Evolutionary conservation across 1,284 basidiomycete genomes (phyloP), one percentile per base, ranked within the genome.

Genomic region (Microbotryum saponariae): DNA sequence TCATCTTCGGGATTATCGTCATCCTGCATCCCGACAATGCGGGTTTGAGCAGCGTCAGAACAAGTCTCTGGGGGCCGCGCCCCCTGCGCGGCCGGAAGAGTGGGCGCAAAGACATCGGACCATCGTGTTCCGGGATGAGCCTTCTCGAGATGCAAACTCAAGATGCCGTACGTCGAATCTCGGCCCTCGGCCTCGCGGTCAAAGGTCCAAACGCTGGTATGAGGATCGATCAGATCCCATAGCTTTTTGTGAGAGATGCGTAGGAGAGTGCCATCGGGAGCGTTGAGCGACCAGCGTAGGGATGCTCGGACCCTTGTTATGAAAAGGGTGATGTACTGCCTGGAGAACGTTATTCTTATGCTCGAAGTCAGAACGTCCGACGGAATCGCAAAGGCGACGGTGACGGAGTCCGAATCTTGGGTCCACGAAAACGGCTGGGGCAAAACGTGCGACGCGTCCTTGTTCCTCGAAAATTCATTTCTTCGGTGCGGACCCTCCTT

Each of bases 61-160:
- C 18, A 18, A 42, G 37, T 12, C 12, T 16, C 37, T 18, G 4
- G 37, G 37, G 37, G 63, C 9, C 80, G 79, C 8, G 71, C 72
- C n/a, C 72, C 75, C 48, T 71, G 71, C 1, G 68, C 59, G 20
- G 73, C 64, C 1, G 72, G 72, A 75, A 45, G 76, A 79, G 54
- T 79, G 74, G 14, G 78, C 70, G 81, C 79, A 72, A 97, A 96
- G 4, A 96, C 82, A 54, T 88, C 85, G 56, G 84, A 79, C 93
- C 93, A 97, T 63, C 86, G 83, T 31, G 85, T 88, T 4, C 84
- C 85, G 59, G 85, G 84, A 71, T 88, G 80, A 62, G 81, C 80
- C 75, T 96, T 94, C 74, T 90, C 86, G 51, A 96, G 79, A 70
- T 92, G 86, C n/a, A 94, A 75, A 0, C 87, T 83, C 63, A 96